A percentile compares a stretch with the other conserved stretches of the same genome.
phyloP scores from a whole-genome alignment of 1,139 yeast genomes.

The Candida sanyaensis region DNA sequence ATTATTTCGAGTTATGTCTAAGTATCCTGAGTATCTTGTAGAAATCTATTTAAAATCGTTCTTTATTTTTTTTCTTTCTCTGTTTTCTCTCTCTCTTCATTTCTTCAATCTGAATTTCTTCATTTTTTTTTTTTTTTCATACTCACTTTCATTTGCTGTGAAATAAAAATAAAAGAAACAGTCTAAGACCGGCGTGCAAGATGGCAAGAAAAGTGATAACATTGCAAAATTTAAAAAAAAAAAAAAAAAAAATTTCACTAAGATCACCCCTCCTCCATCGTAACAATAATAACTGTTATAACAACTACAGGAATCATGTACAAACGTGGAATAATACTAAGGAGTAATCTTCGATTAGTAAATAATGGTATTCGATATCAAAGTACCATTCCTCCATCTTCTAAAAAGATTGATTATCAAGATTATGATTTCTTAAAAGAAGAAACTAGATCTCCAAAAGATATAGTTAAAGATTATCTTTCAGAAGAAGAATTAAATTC shows the following conservation, averaged over 20 bases:
- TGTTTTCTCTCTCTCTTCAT: neutral
- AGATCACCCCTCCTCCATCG: neutral
- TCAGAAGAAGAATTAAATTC: slow-evolving; percentile 5
- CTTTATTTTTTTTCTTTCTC: neutral
- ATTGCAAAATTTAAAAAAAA: slow-evolving; percentile 1
- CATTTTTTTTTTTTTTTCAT: neutral
- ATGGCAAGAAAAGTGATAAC: neutral
- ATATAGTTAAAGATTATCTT: slow-evolving; percentile 6
- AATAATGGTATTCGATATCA: neutral
- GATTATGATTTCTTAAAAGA: slow-evolving; percentile 10
- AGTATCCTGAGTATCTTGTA: neutral
- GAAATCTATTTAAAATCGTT: neutral
- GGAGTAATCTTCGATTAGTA: neutral
- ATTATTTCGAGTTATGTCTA: neutral
- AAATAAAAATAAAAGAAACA: neutral
- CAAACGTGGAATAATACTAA: neutral
- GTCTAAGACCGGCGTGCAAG: neutral
- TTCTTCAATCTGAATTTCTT: neutral
- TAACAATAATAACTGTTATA: neutral
- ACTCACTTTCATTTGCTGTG: slow-evolving; percentile 4
- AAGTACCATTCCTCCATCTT: neutral
- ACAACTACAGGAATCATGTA: neutral
- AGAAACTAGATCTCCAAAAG: slow-evolving; percentile 7
- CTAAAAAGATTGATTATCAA: neutral
- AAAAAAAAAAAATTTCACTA: neutral